Evolutionary conservation across 345 rosid genomes (phyloP).

Genomic region (Sisymbrium irio): DNA sequence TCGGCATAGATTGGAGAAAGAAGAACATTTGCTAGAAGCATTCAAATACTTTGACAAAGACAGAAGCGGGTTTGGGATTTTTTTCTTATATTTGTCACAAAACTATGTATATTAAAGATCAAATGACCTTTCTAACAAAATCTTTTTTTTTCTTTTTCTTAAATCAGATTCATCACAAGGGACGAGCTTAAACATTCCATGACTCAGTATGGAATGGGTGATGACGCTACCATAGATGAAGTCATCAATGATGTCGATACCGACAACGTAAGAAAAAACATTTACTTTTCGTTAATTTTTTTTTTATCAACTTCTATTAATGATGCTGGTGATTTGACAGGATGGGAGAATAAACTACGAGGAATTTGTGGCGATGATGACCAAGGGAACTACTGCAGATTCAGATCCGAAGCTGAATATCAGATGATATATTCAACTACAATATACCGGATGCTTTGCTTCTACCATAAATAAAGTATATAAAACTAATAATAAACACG

Average conservation of each 20-base stretch:
- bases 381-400: slow-evolving; percentile 53
- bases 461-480: slow-evolving; percentile 12
- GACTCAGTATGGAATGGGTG: slow-evolving; percentile 70
- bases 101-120: neutral
- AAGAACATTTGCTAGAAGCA: slow-evolving; percentile 68
- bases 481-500: neutral
- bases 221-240: slow-evolving; percentile 74
- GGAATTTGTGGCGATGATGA: slow-evolving; percentile 77
- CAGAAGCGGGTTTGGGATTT: slow-evolving; percentile 58
- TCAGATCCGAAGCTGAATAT: slow-evolving; percentile 20
- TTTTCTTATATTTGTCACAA: neutral
- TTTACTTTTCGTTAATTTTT: neutral
- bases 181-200: slow-evolving; percentile 79
- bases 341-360: slow-evolving; percentile 76
- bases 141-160: neutral
- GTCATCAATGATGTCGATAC: slow-evolving; percentile 78
- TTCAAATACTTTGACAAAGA: slow-evolving; percentile 82
- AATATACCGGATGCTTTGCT: slow-evolving; percentile 2
- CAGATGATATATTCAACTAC: slow-evolving; percentile 19
- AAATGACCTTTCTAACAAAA: neutral
- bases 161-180: slow-evolving; percentile 67
- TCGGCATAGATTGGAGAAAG: slow-evolving; percentile 72
- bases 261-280: slow-evolving; percentile 50
- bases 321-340: slow-evolving; percentile 28
- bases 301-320: neutral